Evolutionary conservation across 1,139 yeast species (phyloP).

Genomic region (Komagataea norvegica): DNA sequence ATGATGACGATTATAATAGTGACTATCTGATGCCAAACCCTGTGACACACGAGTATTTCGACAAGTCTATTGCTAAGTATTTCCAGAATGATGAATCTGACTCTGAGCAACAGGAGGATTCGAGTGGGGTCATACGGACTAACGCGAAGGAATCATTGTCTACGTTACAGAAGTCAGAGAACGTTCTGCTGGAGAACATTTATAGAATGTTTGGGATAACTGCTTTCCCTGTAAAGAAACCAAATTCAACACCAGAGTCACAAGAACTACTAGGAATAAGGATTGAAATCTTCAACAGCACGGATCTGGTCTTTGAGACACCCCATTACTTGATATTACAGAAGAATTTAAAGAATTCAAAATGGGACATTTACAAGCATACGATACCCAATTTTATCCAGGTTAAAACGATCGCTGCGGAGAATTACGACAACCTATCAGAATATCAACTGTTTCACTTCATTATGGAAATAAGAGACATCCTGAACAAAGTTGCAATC

Average conservation of each 20-base stretch:
- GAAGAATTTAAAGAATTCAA: constrained; percentile 27
- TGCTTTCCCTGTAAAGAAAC: constrained; percentile 41
- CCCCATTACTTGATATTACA: constrained; percentile 42
- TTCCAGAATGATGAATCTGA: constrained; percentile 21
- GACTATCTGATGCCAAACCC: constrained; percentile 25
- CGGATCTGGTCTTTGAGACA: constrained; percentile 26
- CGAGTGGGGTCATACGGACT: not conserved
- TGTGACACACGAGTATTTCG: constrained; percentile 32
- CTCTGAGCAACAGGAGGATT: constrained; percentile 7
- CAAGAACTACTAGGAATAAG: constrained; percentile 35
- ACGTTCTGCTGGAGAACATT: constrained; percentile 35
- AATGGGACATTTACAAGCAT: constrained; percentile 38
- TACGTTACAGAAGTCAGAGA: constrained; percentile 10
- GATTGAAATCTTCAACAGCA: constrained; percentile 38
- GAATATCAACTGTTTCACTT: constrained; percentile 16
- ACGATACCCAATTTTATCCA: constrained; percentile 40
- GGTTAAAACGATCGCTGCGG: constrained; percentile 18
- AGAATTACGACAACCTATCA: constrained; percentile 17
- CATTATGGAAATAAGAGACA: constrained; percentile 12
- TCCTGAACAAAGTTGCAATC: constrained; percentile 14
- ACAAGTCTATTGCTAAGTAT: constrained; percentile 28
- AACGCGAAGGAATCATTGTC: constrained; percentile 2
- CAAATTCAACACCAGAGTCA: constrained; percentile 21
- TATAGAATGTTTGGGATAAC: constrained; percentile 42
- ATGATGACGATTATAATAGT: constrained; percentile 18